phyloP scores from a whole-genome alignment of 441 rosid species.

The Aquilaria agallochum region DNA sequence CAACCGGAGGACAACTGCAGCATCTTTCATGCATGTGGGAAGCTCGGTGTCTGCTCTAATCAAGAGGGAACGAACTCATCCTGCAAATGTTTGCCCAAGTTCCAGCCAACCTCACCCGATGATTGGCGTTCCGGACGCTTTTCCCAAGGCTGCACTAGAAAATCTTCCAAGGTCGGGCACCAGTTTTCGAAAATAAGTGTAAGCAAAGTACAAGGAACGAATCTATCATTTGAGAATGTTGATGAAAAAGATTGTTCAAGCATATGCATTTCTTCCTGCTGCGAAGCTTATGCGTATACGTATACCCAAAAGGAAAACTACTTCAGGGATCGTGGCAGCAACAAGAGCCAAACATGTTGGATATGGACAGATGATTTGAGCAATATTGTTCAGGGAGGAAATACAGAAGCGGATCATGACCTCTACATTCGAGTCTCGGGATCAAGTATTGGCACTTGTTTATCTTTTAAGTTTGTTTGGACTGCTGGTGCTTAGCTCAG shows the following conservation, averaged over 20 bases:
- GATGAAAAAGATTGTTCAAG: neutral
- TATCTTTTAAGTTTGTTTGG: too few relatives aligned
- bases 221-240: neutral
- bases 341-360: conserved; percentile 6
- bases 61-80: neutral
- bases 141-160: conserved; percentile 27
- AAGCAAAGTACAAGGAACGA: conserved; percentile 17
- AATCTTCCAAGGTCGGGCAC: neutral
- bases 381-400: conserved; percentile 17
- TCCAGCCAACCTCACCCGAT: conserved; percentile 13
- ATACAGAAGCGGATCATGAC: neutral
- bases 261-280: conserved; percentile 20
- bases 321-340: neutral
- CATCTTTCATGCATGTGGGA: conserved; percentile 27
- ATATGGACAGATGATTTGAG: conserved; percentile 27
- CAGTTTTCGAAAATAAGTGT: conserved; percentile 14
- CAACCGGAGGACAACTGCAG: conserved; percentile 36
- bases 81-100: conserved; percentile 42
- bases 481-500: too few relatives aligned
- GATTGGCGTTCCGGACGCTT: conserved; percentile 22
- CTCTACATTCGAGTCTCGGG: conserved; percentile 17
- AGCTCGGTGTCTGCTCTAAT: conserved; percentile 27
- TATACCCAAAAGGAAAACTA: neutral
- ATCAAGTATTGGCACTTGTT: conserved; percentile 15
- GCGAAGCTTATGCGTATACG: conserved; percentile 20